Conservation (phyloP, 2,329 filamentous ascomycete species). For the Nemania bipapillata region DNA sequence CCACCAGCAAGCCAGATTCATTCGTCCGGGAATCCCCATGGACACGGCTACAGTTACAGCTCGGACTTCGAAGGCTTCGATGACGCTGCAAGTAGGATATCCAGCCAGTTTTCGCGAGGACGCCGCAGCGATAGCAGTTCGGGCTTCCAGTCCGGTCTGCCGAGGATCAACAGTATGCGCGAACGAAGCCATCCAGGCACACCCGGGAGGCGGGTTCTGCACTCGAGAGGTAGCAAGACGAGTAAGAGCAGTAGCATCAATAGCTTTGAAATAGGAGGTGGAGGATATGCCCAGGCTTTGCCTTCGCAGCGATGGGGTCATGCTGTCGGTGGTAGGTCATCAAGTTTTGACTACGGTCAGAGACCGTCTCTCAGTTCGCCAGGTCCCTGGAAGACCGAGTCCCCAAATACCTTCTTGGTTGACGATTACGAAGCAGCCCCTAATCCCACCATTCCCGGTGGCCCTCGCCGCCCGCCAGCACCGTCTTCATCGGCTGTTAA, state of each 20-base stretch:
- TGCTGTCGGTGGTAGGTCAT: slow-evolving; percentile 67
- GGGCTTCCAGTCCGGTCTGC: slow-evolving; percentile 70
- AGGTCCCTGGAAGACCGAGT: slow-evolving; percentile 60
- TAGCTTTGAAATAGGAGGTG: slow-evolving; percentile 68
- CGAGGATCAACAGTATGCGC: slow-evolving; percentile 72
- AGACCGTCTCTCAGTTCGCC: slow-evolving; percentile 50
- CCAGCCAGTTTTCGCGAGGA: slow-evolving; percentile 65
- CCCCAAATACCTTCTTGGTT: slow-evolving; percentile 62
- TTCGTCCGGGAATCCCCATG: slow-evolving; percentile 38
- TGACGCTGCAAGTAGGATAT: slow-evolving; percentile 62
- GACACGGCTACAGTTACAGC: slow-evolving; percentile 68
- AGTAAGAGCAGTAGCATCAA: slow-evolving; percentile 78
- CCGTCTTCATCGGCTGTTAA: slow-evolving; percentile 54
- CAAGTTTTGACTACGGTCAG: slow-evolving; percentile 78
- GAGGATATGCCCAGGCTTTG: slow-evolving; percentile 68
- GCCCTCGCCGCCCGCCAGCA: slow-evolving; percentile 67
- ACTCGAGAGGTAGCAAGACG: slow-evolving; percentile 69
- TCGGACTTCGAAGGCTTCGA: slow-evolving; percentile 69
- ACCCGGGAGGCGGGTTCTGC: slow-evolving; percentile 57
- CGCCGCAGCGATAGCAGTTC: slow-evolving; percentile 84
- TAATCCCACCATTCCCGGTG: slow-evolving; percentile 83
- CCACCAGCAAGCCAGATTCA: slow-evolving; percentile 41
- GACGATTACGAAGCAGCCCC: slow-evolving; percentile 82
- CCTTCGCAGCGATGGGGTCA: slow-evolving; percentile 69
- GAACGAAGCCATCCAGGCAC: slow-evolving; percentile 56